Evolutionary conservation across 208 protist species (phyloP).

Genomic region (Trypanosoma theileri): DNA sequence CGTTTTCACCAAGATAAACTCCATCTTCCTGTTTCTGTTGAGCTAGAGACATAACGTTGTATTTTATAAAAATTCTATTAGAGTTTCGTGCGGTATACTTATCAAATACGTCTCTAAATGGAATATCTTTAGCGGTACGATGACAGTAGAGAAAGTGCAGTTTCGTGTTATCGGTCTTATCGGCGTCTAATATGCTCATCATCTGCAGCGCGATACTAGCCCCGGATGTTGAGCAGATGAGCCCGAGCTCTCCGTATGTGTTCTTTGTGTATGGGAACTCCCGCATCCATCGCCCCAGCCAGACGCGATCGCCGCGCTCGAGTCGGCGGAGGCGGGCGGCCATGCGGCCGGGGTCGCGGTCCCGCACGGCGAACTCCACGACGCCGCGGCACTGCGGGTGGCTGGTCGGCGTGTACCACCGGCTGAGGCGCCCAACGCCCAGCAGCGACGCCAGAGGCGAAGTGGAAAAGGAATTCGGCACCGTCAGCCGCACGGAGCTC

Average conservation of each 20-base stretch:
- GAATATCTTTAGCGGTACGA: slow-evolving; percentile 45
- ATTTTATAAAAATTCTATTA: slow-evolving; percentile 48
- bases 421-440: slow-evolving; percentile 48
- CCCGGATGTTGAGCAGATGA: slow-evolving; percentile 77
- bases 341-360: slow-evolving; percentile 80
- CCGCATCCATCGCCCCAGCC: slow-evolving; percentile 84
- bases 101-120: slow-evolving; percentile 65
- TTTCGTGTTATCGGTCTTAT: slow-evolving; percentile 48
- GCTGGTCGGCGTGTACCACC: slow-evolving; percentile 88
- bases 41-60: slow-evolving; percentile 60
- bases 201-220: slow-evolving; percentile 82
- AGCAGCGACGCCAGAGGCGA: slow-evolving; percentile 25
- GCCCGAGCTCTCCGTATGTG: slow-evolving; percentile 56
- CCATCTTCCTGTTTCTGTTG: slow-evolving; percentile 16
- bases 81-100: slow-evolving; percentile 32
- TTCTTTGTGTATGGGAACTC: slow-evolving; percentile 74
- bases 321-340: slow-evolving; percentile 67
- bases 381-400: slow-evolving; percentile 74
- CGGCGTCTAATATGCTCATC: slow-evolving; percentile 68
- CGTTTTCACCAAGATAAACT: slow-evolving; percentile 37
- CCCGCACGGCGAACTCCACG: slow-evolving; percentile 85
- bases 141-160: slow-evolving; percentile 78
- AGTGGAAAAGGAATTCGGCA: too few species aligned
- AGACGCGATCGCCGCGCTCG: slow-evolving; percentile 68
- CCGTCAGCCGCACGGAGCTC: slow-evolving; percentile 69